Conservation (phyloP, 192 early-diverging fungal genomes). For the Geranomyces michiganensis region DNA sequence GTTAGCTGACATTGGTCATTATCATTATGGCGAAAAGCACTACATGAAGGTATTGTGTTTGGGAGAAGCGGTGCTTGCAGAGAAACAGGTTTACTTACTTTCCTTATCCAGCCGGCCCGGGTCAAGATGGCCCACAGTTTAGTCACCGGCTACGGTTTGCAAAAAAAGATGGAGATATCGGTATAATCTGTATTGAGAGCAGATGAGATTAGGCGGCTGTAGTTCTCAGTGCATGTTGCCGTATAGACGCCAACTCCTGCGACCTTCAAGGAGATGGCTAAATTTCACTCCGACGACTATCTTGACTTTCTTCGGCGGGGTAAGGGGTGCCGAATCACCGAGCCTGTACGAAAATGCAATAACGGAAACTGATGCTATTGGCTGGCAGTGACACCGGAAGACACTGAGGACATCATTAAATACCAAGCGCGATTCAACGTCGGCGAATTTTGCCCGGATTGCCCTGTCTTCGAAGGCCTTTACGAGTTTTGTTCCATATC, state of each 20-base stretch:
- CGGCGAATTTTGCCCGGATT: slow-evolving; percentile 80
- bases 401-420: slow-evolving; percentile 51
- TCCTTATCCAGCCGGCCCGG: slow-evolving; percentile 78
- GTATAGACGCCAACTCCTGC: slow-evolving; percentile 68
- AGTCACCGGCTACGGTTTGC: slow-evolving; percentile 87
- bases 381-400: slow-evolving; percentile 39
- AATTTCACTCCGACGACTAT: slow-evolving; percentile 95
- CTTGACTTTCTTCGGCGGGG: slow-evolving; percentile 87
- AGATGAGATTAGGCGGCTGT: not conserved
- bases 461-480: slow-evolving; percentile 95
- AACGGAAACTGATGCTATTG: no score
- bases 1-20: slow-evolving; percentile 58
- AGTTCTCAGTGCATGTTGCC: no score
- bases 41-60: slow-evolving; percentile 53
- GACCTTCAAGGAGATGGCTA: slow-evolving; percentile 89
- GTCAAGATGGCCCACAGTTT: slow-evolving; percentile 92
- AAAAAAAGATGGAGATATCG: slow-evolving; percentile 82
- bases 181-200: slow-evolving; percentile 11
- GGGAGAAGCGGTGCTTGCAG: not conserved
- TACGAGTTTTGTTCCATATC: slow-evolving; percentile 95
- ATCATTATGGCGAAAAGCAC: slow-evolving; percentile 58
- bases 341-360: no score
- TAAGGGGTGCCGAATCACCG: not conserved
- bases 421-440: slow-evolving; percentile 73
- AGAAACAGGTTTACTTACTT: not conserved